Percentiles rank a stretch among this genome's conserved stretches.
Evolutionary conservation across 2,329 filamentous ascomycete genomes (phyloP).

Genomic region (Xylariaceae sp.): DNA sequence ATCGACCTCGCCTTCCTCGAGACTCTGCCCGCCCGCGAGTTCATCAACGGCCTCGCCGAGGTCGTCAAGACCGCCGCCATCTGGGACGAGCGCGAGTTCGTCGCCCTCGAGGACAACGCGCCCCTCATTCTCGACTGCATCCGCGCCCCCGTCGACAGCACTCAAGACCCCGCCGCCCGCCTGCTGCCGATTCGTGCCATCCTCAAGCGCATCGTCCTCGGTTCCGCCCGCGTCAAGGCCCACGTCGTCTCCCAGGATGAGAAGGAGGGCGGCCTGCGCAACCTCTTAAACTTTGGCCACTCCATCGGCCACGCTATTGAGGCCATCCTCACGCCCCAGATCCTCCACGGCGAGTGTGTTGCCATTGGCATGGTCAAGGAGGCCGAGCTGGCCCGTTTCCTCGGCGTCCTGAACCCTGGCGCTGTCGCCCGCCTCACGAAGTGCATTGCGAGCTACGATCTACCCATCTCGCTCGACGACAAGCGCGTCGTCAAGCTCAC

Average conservation of each 20-base stretch:
- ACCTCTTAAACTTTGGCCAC: slow-evolving; percentile 95
- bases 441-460: slow-evolving; percentile 88
- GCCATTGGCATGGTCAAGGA: slow-evolving; percentile 99
- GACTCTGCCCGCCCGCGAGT: slow-evolving; percentile 83
- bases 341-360: slow-evolving; percentile 92
- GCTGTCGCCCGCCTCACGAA: slow-evolving; percentile 88
- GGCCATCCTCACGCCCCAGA: slow-evolving; percentile 89
- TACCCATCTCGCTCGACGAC: slow-evolving; percentile 82
- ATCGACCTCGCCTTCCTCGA: slow-evolving; percentile 91
- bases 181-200: slow-evolving; percentile 68
- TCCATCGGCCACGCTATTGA: slow-evolving; percentile 97
- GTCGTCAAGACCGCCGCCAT: slow-evolving; percentile 97
- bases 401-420: slow-evolving; percentile 79
- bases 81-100: slow-evolving; percentile 86
- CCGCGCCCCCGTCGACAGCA: slow-evolving; percentile 44
- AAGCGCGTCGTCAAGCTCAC: slow-evolving; percentile 77
- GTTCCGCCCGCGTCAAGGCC: slow-evolving; percentile 89
- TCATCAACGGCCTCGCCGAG: slow-evolving; percentile 98
- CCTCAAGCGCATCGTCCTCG: slow-evolving; percentile 76
- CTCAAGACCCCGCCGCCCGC: slow-evolving; percentile 49
- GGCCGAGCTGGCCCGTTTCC: slow-evolving; percentile 83
- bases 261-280: slow-evolving; percentile 87
- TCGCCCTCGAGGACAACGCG: slow-evolving; percentile 77
- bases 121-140: slow-evolving; percentile 70
- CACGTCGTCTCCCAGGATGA: slow-evolving; percentile 93